A percentile compares a stretch with the other conserved stretches of the same genome.
These are phyloP conservation scores for Trichoderma harzianum DNA, from an alignment of 2,329 filamentous ascomycete genomes.

Conservation along the genomic window DNA sequence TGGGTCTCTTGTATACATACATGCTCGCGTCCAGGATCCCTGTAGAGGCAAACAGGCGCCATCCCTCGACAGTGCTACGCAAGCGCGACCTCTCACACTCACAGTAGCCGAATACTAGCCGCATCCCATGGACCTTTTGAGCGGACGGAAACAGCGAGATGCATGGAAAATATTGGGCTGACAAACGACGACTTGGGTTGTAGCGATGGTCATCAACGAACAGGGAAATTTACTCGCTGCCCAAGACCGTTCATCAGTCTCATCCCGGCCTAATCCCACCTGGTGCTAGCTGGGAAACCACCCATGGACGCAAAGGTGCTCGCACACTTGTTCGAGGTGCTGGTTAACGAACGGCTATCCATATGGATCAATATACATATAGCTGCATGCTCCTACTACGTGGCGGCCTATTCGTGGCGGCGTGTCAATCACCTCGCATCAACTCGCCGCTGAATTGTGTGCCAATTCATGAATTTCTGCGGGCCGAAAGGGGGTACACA, in stretches of 20 bases:
- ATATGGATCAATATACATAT: neutral
- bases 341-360: neutral
- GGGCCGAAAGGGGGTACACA: conserved; percentile 9
- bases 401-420: conserved; percentile 14
- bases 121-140: conserved; percentile 6
- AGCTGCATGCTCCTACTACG: conserved; percentile 10
- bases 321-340: neutral
- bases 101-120: conserved; percentile 5
- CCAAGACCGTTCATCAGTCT: neutral
- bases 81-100: neutral
- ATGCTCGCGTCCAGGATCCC: neutral
- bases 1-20: neutral
- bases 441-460: neutral
- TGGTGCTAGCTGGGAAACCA: conserved; percentile 13
- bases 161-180: neutral
- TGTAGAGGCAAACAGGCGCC: neutral
- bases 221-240: neutral
- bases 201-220: neutral
- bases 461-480: conserved; percentile 10
- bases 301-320: conserved; percentile 8
- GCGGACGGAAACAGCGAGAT: neutral
- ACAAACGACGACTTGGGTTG: neutral
- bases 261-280: conserved; percentile 16
- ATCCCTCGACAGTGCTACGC: neutral
- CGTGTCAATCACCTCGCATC: conserved; percentile 6